These are phyloP conservation scores for Porpolomopsis calyptriformis DNA, from an alignment of 768 basidiomycete species.

Conservation along the genomic window DNA sequence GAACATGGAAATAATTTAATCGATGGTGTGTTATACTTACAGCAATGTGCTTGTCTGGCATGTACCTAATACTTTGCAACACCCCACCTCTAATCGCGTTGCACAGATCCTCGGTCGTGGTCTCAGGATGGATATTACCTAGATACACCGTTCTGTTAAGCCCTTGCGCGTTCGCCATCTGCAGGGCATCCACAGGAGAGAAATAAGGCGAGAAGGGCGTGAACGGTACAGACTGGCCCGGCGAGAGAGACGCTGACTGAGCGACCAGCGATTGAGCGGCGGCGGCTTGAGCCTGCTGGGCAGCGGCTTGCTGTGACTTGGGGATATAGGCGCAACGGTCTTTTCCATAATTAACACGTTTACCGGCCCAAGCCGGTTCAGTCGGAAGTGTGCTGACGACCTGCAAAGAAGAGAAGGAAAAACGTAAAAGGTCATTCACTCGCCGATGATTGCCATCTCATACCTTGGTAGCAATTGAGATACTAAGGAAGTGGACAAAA, in stretches of 20 bases:
- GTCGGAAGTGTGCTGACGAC: conserved; percentile 89
- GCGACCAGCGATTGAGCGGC: conserved; percentile 64
- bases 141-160: conserved; percentile 92
- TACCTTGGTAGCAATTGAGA: conserved; percentile 91
- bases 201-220: conserved; percentile 48
- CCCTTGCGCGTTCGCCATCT: conserved; percentile 28
- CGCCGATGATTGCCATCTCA: too few species aligned
- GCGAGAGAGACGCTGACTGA: conserved; percentile 33
- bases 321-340: conserved; percentile 98
- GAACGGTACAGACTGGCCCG: conserved; percentile 19
- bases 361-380: conserved; percentile 90
- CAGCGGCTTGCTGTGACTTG: conserved; percentile 85
- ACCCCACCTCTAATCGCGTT: conserved; percentile 96
- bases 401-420: conserved; percentile 28
- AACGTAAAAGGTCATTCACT: too few species aligned
- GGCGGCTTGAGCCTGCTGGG: conserved; percentile 79
- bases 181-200: conserved; percentile 25
- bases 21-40: conserved; percentile 35
- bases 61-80: conserved; percentile 86
- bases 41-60: conserved; percentile 96
- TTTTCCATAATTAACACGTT: conserved; percentile 96
- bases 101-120: conserved; percentile 88
- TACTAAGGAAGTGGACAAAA: conserved; percentile 96
- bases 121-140: conserved; percentile 95
- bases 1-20: not conserved